Evolutionary conservation across 768 basidiomycete genomes (phyloP), one percentile per base, ranked within the genome.

Genomic region (Kwoniella dendrophila): DNA sequence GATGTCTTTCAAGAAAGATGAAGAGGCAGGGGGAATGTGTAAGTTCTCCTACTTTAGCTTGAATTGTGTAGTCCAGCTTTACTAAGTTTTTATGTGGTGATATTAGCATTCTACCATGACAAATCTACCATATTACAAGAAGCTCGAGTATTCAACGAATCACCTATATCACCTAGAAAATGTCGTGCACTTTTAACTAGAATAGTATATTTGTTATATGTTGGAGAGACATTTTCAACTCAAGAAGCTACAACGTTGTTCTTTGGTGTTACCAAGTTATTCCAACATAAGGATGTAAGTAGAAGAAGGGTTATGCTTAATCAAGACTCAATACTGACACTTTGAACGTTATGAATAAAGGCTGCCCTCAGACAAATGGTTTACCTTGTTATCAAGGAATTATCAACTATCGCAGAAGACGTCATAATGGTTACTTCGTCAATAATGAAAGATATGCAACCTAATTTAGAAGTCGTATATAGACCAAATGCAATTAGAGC

Each of bases 371-470:
- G 96, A 60, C 96, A 99, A 80, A 94, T 93, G 82, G 94, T 99
- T 26, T 99, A 99, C 82, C 84, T 99, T 62, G 90, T 95, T 53
- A 97, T 99, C 82, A 99, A 98, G 82, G 96, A 99, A 80, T 85
- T 99, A 11, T 89, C 93, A 29, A 87, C 86, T 34, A 88, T 89
- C n/a, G 92, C 96, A 16, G 93, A 99, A 80, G 95, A 98, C 83
- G 92, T 98, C 29, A 96, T 99, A 71, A 99, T 99, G 92, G 94
- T 97, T 65, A 99, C 96, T 10, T 90, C 88, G 79, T 96, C 92
- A 74, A 97, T 99, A 79, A 96, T 96, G 94, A 98, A 98, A 83
- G 96, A 99, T 76, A 99, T 98, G 92, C 96, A 99, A 74, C 90
- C 94, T 56, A 97, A 96, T 77, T 88, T 92, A 50, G 96, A 99